Evolutionary conservation across 208 protist genomes (phyloP).

Genomic region (Jaenimonas drosophilae): DNA sequence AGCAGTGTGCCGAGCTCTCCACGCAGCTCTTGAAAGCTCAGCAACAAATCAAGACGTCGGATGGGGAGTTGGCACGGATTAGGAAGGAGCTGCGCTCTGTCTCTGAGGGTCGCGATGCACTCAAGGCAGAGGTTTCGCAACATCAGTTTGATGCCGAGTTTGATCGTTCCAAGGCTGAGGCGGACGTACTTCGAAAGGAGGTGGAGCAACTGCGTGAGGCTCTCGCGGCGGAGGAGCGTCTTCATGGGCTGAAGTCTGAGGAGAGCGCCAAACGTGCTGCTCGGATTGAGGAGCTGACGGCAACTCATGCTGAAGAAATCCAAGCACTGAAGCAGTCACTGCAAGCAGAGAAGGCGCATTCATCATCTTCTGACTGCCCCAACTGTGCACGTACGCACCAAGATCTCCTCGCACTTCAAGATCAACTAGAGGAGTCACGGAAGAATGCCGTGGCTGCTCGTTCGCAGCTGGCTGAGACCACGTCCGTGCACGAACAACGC

Average conservation of each 20-base stretch:
- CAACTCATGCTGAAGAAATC: constrained; percentile 2
- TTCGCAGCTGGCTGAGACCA: constrained; percentile 12
- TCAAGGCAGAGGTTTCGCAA: no score
- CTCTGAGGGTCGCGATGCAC: not conserved
- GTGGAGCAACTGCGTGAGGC: constrained; percentile 21
- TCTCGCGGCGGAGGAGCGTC: constrained; percentile 37
- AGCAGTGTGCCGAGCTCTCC: no score
- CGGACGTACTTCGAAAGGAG: constrained; percentile 22
- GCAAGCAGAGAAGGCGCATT: not conserved
- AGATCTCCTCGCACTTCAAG: constrained; percentile 3
- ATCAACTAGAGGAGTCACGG: not conserved
- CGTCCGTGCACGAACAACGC: constrained; percentile 23
- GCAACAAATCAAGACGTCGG: not conserved
- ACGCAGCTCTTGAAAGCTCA: no score
- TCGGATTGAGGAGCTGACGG: constrained; percentile 6
- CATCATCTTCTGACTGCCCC: constrained; percentile 12
- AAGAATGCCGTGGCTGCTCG: constrained; percentile 12
- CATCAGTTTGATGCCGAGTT: not conserved
- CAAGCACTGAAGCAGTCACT: not conserved
- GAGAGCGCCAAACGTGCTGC: constrained; percentile 14
- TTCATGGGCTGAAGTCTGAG: constrained; percentile 26
- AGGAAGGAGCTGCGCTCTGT: constrained; percentile 7
- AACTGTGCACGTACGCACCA: constrained; percentile 4
- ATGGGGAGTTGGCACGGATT: not conserved
- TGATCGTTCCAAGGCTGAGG: constrained; percentile 16